phyloP scores from a whole-genome alignment of 2,329 filamentous ascomycete genomes.

The Claviceps pusilla region DNA sequence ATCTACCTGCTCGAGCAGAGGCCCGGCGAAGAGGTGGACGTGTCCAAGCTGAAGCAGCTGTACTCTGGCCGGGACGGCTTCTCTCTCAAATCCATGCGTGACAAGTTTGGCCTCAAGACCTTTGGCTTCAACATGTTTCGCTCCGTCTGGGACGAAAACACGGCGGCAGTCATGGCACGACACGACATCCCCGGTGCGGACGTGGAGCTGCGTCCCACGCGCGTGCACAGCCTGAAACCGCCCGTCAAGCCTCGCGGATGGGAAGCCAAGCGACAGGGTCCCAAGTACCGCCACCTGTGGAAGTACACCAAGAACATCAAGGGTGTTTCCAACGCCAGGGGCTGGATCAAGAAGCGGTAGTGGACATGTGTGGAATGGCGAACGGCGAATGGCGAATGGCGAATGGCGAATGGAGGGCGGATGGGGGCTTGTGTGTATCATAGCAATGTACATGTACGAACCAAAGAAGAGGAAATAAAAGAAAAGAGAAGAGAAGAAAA shows the following conservation, averaged over 20 bases:
- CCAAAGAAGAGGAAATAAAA: background rate
- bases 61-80: slow-evolving; percentile 49
- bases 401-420: background rate
- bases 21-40: slow-evolving; percentile 41
- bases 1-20: slow-evolving; percentile 74
- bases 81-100: slow-evolving; percentile 58
- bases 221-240: slow-evolving; percentile 51
- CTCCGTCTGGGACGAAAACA: slow-evolving; percentile 76
- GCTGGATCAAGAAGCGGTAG: slow-evolving; percentile 27
- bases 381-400: background rate
- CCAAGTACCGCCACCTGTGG: slow-evolving; percentile 50
- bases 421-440: slow-evolving; percentile 3
- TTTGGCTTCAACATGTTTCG: slow-evolving; percentile 83
- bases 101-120: slow-evolving; percentile 52
- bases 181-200: slow-evolving; percentile 61
- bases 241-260: slow-evolving; percentile 47
- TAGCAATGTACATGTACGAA: slow-evolving; percentile 5
- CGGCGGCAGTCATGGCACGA: slow-evolving; percentile 71
- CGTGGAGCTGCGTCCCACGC: slow-evolving; percentile 71
- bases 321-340: slow-evolving; percentile 27
- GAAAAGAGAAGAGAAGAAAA: background rate
- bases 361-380: background rate
- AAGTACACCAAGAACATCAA: slow-evolving; percentile 48
- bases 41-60: slow-evolving; percentile 37
- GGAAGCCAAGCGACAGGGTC: slow-evolving; percentile 50